Evolutionary conservation across 768 basidiomycete genomes (phyloP).

Genomic region (Mycena haematopus): DNA sequence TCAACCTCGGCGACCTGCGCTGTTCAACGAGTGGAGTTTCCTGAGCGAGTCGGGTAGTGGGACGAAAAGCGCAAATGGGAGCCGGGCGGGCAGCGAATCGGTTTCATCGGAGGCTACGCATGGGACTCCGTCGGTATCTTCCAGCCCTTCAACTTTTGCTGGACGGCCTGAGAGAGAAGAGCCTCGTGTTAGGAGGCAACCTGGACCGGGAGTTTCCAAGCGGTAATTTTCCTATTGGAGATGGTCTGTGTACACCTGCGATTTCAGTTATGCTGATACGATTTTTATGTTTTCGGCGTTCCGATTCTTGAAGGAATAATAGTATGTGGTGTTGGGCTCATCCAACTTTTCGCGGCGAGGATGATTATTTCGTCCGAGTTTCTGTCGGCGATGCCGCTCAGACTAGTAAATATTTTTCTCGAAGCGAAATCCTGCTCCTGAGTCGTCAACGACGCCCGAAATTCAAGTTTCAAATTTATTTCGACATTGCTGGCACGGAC

Average conservation of each 20-base stretch:
- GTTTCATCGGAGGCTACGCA: slow-evolving; percentile 4
- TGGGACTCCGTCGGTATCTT: background rate
- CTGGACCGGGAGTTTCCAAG: background rate
- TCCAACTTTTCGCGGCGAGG: too few relatives aligned
- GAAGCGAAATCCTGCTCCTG: too few relatives aligned
- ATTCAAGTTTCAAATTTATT: too few relatives aligned
- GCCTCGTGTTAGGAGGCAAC: background rate
- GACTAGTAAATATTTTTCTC: too few relatives aligned
- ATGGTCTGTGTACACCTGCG: background rate
- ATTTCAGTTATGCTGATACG: background rate
- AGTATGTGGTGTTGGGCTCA: background rate
- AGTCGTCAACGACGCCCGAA: too few relatives aligned
- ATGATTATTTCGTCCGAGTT: too few relatives aligned
- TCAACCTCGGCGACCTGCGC: background rate
- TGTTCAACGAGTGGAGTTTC: slow-evolving; percentile 4
- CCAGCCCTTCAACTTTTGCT: background rate
- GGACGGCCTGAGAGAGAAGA: background rate
- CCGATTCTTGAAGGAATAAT: background rate
- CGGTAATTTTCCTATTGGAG: background rate
- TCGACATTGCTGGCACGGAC: too few relatives aligned
- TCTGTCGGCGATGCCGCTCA: too few relatives aligned
- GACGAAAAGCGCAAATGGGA: background rate
- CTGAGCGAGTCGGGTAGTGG: background rate
- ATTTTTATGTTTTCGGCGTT: too few relatives aligned
- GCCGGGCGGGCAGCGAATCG: background rate